Base-by-base conservation (phyloP, 768 basidiomycete species). In the Pleurotus platypus region DNA sequence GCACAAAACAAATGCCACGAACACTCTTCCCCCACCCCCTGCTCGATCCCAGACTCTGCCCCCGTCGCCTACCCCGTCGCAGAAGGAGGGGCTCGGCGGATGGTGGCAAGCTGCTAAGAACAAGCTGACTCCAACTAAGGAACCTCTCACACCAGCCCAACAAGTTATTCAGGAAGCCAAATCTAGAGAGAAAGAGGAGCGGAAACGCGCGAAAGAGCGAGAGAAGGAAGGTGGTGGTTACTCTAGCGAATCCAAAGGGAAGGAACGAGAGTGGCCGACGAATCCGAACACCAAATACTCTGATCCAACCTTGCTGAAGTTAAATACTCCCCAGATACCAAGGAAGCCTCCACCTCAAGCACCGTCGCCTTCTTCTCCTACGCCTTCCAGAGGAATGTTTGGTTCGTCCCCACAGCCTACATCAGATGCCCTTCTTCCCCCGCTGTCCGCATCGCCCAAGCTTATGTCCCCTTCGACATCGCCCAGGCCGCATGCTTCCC, bases 71-170 rank as follows among this genome's bases (percentile, higher is more conserved):
- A 76, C 83, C 1, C 66, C 75, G 7, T 85, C 86, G 5, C 79
- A 85, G 63, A 87, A 88, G 69, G 89, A 86, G n/a, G 66, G 67
- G 1, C 65, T 60, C 43, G 22, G 69, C 1, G 76, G 77, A 46
- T 93, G 92, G 92, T 91, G 90, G 88, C 69, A 80, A 9, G 76
- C 82, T 2, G 83, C 90, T 16, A 92, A 89, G 77, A 82, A 82
- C 61, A 84, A 75, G 62, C 78, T 94, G 8, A 91, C 90, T 0
- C 89, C 91, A 2, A 87, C 87, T 11, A 93, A 92, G 63, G 83
- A 89, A 12, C 67, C 72, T 15, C 82, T 90, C n/a, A 93, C 92
- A 0, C 90, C 91, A 7, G 91, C 92, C 0, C 91, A 93, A 64
- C 90, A 91, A 62, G 78, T 94, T 55, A 85, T 92, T 48, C 78